These are phyloP conservation scores for Acacia melanoxylon DNA, from an alignment of 306 rosid species.

Conservation along the genomic window DNA sequence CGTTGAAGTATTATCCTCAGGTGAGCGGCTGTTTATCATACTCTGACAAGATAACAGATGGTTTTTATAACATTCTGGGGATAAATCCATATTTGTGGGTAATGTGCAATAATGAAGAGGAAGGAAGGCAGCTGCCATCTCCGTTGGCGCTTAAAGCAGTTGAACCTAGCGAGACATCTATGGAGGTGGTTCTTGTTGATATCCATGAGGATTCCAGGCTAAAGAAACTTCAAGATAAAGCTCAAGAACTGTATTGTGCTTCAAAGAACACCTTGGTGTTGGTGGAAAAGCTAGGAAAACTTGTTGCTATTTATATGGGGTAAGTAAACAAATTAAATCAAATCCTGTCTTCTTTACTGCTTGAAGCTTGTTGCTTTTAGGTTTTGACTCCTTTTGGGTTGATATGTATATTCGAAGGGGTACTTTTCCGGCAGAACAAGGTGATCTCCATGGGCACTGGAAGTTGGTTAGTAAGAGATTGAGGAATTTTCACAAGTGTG, in stretches of 20 bases:
- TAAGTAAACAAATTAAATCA: slow-evolving; percentile 34
- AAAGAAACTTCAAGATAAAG: slow-evolving; percentile 83
- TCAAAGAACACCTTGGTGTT: slow-evolving; percentile 70
- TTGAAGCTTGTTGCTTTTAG: neutral
- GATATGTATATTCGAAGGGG: slow-evolving; percentile 59
- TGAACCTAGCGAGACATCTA: slow-evolving; percentile 64
- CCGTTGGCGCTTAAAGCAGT: slow-evolving; percentile 73
- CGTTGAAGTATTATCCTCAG: slow-evolving; percentile 40
- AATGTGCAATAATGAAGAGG: slow-evolving; percentile 80
- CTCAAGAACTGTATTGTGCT: slow-evolving; percentile 71
- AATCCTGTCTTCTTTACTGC: neutral
- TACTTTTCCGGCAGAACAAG: slow-evolving; percentile 81
- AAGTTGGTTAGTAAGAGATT: slow-evolving; percentile 77
- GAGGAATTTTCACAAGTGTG: slow-evolving; percentile 77
- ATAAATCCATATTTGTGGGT: slow-evolving; percentile 96
- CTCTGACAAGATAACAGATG: slow-evolving; percentile 87
- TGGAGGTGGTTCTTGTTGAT: slow-evolving; percentile 86
- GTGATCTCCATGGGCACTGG: slow-evolving; percentile 81
- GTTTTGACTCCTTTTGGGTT: slow-evolving; percentile 16
- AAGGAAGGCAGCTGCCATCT: slow-evolving; percentile 70
- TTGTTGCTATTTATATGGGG: slow-evolving; percentile 94
- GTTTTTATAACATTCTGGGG: slow-evolving; percentile 92
- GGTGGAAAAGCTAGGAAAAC: slow-evolving; percentile 88
- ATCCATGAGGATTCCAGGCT: slow-evolving; percentile 69
- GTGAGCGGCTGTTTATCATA: slow-evolving; percentile 95